Evolutionary conservation across 345 rosid species (phyloP).

Genomic region (Euphorbia lathyris): DNA sequence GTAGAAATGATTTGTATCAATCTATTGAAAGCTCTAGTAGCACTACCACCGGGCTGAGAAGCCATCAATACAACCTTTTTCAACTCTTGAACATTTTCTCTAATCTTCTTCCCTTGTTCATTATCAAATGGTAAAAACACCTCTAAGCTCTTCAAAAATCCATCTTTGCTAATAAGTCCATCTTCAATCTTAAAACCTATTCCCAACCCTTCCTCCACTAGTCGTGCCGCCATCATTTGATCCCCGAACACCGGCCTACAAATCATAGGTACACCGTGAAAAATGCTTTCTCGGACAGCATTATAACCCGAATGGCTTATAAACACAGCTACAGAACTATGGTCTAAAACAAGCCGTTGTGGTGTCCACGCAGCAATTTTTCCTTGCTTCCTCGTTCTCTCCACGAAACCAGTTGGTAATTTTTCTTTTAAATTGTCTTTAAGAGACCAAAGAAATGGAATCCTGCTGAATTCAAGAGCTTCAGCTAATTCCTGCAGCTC

Average conservation of each 20-base stretch:
- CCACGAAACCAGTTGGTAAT: slow-evolving; percentile 17
- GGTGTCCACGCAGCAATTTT: slow-evolving; percentile 57
- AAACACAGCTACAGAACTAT: slow-evolving; percentile 26
- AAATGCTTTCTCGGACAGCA: slow-evolving; percentile 13
- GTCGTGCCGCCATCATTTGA: background rate
- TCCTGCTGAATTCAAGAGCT: slow-evolving; percentile 39
- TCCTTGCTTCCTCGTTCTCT: slow-evolving; percentile 27
- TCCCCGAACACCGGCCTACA: slow-evolving; percentile 19
- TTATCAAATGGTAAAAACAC: background rate
- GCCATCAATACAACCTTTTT: too few relatives aligned
- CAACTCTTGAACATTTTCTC: too few relatives aligned
- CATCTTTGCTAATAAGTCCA: slow-evolving; percentile 14
- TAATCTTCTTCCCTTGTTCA: slow-evolving; percentile 5
- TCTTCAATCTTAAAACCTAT: slow-evolving; percentile 17
- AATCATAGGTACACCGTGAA: slow-evolving; percentile 17
- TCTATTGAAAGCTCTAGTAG: too few relatives aligned
- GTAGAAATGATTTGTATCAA: too few relatives aligned
- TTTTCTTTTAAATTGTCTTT: slow-evolving; percentile 10
- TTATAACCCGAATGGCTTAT: slow-evolving; percentile 18
- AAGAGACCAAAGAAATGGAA: slow-evolving; percentile 55
- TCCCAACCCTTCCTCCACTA: slow-evolving; percentile 13
- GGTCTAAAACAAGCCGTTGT: slow-evolving; percentile 44
- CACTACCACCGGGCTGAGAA: too few relatives aligned
- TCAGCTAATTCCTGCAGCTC: slow-evolving; percentile 49
- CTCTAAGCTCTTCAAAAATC: slow-evolving; percentile 1